Evolutionary conservation across 78 protist species (phyloP), one percentile per base, ranked within the genome.

Genomic region (Carpediemonas membranifera): DNA sequence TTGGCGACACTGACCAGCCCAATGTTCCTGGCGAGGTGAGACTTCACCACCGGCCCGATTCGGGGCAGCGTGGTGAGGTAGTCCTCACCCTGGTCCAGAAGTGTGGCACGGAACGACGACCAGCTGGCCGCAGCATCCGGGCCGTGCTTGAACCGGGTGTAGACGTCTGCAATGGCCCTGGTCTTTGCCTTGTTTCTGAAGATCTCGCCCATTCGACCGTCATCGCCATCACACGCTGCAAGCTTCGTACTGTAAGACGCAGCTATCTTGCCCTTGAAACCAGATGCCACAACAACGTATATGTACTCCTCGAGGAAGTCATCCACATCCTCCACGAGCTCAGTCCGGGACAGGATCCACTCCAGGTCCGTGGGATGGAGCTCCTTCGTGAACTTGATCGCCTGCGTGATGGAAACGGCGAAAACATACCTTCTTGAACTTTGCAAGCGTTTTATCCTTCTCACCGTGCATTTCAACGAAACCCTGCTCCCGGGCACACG

Each of bases 251-350:
- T 28, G 21, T 27, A 28, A 15, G 39, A 15, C 15, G 62, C 62
- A 24, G 62, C 62, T 15, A 18, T 25, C 62, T 15, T 18, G 15
- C 19, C 54, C 65, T 36, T 61, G 65, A 61, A 61, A 3, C 65
- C 65, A n/a, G 65, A 61, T 37, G 65, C 65, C 31, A 61, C 36
- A 11, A 61, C 43, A 7, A 61, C 65, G 43, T 61, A 61, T 3
- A 15, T 61, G 65, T 61, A 61, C 31, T 61, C 36, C 5, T 7
- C 7, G 43, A 61, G 13, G 43, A 61, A 61, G 43, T 61, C 65
- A 30, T 61, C 65, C 5, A 61, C 5, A 15, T 7, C 9, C 34
- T 50, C 54, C 54, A 50, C 54, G 7, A 50, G 54, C 1, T 7
- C 7, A 2, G 15, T 50, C 54, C 54, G 2, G 54, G 54, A 19